Evolutionary conservation across 2,329 filamentous ascomycete species (phyloP), one percentile per base, ranked within the genome.

Genomic region (Ophiostoma sp.): DNA sequence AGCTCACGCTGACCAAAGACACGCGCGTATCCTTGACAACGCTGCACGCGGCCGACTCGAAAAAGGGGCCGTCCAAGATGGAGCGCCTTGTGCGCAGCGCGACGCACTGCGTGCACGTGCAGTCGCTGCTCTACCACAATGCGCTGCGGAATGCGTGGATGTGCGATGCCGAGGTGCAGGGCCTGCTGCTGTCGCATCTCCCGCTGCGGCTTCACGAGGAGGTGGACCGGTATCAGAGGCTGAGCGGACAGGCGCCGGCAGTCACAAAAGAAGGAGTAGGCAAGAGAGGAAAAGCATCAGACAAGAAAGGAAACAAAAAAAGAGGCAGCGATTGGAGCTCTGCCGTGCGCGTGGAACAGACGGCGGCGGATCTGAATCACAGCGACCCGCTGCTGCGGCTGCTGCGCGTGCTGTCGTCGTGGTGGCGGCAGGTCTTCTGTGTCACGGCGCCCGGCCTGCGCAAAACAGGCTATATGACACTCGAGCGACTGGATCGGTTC

Each of bases 51-150:
- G 81, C 85, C 62, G 86, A 86, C 36, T 81, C 81, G 18, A 97
- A 92, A 78, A 97, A 94, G 75, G 93, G 92, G 0, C 90, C 91
- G 0, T 90, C 91, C 2, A 97, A 97, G 78, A 86, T 90, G 41
- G 92, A 97, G 75, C 87, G 92, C 66, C 85, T 87, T 70, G 90
- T 94, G 68, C 85, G 95, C 40, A 85, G 88, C 45, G 84, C 88
- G 3, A 93, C 92, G 0, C 95, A 99, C 77, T 91, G 91, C 73
- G 83, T 97, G 73, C 95, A 99, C 77, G 93, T 98, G 1, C 88
- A 96, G 76, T 86, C 88, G 66, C 81, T 99, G 16, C 84, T 99
- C 70, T 97, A 90, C 83, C 93, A 98, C 76, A 98, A 98, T 75
- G 86, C 91, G 0, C 78, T 95, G 14, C 87, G 91, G 58, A 97